Conservation (phyloP, 148 eudicot species). For the Cornus suecica region DNA sequence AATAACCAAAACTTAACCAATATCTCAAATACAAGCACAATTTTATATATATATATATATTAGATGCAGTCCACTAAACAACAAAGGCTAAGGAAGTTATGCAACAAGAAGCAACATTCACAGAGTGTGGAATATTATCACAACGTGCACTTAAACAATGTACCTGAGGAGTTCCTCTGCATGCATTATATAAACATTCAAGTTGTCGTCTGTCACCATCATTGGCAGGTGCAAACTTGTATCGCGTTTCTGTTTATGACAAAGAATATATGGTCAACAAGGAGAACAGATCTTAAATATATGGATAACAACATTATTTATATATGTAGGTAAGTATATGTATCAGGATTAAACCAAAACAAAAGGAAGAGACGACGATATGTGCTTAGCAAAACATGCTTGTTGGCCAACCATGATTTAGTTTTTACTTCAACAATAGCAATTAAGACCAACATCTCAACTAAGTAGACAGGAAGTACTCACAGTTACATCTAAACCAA, state of each 20-base stretch:
- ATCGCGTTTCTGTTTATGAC: conserved; percentile 37
- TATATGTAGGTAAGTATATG: background rate
- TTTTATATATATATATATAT: background rate
- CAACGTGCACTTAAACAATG: background rate
- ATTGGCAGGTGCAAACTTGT: conserved; percentile 47
- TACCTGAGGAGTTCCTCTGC: conserved; percentile 65
- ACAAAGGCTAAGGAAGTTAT: background rate
- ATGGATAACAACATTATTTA: no score
- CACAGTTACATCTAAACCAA: background rate
- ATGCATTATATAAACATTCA: conserved; percentile 43
- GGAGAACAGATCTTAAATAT: background rate
- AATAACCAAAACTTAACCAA: background rate
- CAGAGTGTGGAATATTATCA: background rate
- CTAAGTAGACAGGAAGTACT: no score
- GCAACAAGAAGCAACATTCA: background rate
- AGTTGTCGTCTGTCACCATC: conserved; percentile 54
- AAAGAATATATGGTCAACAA: background rate
- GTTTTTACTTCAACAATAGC: background rate
- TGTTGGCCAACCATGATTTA: background rate
- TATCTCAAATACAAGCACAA: background rate
- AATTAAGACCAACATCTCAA: background rate
- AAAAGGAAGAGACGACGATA: background rate
- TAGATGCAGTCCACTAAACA: background rate
- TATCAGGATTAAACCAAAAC: background rate
- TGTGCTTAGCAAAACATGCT: background rate